phyloP scores from a whole-genome alignment of 805 yeast species.

The Kurtzmaniella cleridarum region DNA sequence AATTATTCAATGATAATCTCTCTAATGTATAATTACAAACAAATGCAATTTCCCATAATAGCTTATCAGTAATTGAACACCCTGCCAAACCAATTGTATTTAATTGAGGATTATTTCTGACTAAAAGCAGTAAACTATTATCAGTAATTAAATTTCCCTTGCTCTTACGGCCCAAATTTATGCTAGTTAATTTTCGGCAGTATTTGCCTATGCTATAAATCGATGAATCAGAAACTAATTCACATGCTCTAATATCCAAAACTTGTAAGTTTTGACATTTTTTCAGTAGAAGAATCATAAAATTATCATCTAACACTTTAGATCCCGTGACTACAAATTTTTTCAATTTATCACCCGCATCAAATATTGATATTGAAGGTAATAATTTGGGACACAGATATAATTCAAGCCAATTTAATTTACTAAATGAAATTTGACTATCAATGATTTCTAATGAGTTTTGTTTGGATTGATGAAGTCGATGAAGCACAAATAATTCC shows the following conservation, averaged over 20 bases:
- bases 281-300: conserved; percentile 47
- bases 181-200: conserved; percentile 51
- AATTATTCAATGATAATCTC: conserved; percentile 71
- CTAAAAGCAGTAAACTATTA: conserved; percentile 54
- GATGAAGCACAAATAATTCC: conserved; percentile 59
- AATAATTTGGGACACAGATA: conserved; percentile 73
- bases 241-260: conserved; percentile 82
- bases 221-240: conserved; percentile 69
- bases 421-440: conserved; percentile 35
- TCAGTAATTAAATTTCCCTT: conserved; percentile 68
- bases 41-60: conserved; percentile 75
- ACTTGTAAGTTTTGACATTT: conserved; percentile 54
- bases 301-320: conserved; percentile 53
- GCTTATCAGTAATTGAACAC: conserved; percentile 68
- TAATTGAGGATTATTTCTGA: conserved; percentile 46
- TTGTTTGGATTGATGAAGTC: conserved; percentile 52
- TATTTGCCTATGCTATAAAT: conserved; percentile 57
- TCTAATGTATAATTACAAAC: conserved; percentile 44
- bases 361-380: conserved; percentile 41
- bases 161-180: conserved; percentile 77
- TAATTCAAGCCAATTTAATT: conserved; percentile 66
- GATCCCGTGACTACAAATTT: conserved; percentile 69
- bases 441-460: conserved; percentile 46
- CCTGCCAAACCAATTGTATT: conserved; percentile 87
- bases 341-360: conserved; percentile 17